Conservation (phyloP, 2,329 filamentous ascomycete species). For the Helotiales sp. region DNA sequence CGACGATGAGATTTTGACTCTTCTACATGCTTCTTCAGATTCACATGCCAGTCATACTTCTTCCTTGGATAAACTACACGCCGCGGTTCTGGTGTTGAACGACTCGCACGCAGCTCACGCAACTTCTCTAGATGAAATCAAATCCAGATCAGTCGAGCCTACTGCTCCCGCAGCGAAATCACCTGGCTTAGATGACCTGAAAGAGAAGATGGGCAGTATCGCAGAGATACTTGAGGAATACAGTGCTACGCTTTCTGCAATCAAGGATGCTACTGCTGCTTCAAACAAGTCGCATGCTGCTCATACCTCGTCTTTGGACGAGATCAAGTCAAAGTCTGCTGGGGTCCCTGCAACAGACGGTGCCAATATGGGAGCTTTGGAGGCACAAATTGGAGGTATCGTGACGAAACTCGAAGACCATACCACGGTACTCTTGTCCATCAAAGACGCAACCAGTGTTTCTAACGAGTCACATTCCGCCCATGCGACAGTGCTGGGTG, state of each 20-base stretch:
- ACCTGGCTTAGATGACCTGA: background rate
- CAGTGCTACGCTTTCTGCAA: slow-evolving; percentile 18
- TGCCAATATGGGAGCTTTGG: slow-evolving; percentile 15
- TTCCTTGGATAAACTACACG: slow-evolving; percentile 28
- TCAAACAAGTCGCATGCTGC: slow-evolving; percentile 24
- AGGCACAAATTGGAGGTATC: slow-evolving; percentile 26
- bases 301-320: slow-evolving; percentile 24
- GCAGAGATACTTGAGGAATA: slow-evolving; percentile 20
- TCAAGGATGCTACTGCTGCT: slow-evolving; percentile 23
- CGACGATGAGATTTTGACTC: slow-evolving; percentile 41
- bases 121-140: slow-evolving; percentile 27
- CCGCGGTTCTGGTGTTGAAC: slow-evolving; percentile 27
- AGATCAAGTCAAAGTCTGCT: slow-evolving; percentile 29
- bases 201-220: background rate
- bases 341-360: slow-evolving; percentile 5
- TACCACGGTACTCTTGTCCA: slow-evolving; percentile 7
- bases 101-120: slow-evolving; percentile 25
- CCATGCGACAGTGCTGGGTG: slow-evolving; percentile 21
- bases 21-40: slow-evolving; percentile 37
- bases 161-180: background rate
- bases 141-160: slow-evolving; percentile 20
- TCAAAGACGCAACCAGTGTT: slow-evolving; percentile 18
- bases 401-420: slow-evolving; percentile 27
- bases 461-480: slow-evolving; percentile 27
- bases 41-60: slow-evolving; percentile 29